These are phyloP conservation scores for Solanum gracilifrons DNA, from an alignment of 257 asterid species.

Conservation along the genomic window DNA sequence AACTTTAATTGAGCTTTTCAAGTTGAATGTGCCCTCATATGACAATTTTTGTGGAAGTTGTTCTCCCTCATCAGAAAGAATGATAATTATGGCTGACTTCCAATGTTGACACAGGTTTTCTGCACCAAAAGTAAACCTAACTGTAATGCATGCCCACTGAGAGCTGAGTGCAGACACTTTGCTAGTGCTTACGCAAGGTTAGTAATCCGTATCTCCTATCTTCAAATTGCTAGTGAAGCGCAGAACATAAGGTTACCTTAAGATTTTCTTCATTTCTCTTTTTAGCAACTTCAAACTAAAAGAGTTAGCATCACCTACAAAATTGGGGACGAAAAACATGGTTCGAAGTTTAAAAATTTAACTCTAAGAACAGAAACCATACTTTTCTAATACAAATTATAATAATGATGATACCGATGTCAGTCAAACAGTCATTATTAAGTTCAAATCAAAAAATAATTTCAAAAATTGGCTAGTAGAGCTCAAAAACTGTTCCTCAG, in stretches of 20 bases:
- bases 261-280: background rate
- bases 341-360: background rate
- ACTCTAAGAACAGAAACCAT: background rate
- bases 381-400: background rate
- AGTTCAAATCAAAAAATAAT: background rate
- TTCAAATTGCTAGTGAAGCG: background rate
- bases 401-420: background rate
- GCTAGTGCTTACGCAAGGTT: conserved; percentile 98
- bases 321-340: background rate
- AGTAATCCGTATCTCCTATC: conserved; percentile 14
- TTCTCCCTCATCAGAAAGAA: background rate
- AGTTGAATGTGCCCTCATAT: background rate
- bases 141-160: conserved; percentile 94
- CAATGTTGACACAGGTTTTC: conserved; percentile 58
- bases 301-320: background rate
- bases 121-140: conserved; percentile 96
- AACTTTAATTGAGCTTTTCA: background rate
- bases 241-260: conserved; percentile 2
- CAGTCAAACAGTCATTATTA: background rate
- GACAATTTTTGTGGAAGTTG: background rate
- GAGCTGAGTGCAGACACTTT: conserved; percentile 90
- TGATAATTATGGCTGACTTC: background rate
- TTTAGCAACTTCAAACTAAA: background rate
- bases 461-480: background rate
- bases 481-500: background rate